Evolutionary conservation across 805 yeast species (phyloP), one percentile per base, ranked within the genome.

Genomic region (Suhomyces prunicola): DNA sequence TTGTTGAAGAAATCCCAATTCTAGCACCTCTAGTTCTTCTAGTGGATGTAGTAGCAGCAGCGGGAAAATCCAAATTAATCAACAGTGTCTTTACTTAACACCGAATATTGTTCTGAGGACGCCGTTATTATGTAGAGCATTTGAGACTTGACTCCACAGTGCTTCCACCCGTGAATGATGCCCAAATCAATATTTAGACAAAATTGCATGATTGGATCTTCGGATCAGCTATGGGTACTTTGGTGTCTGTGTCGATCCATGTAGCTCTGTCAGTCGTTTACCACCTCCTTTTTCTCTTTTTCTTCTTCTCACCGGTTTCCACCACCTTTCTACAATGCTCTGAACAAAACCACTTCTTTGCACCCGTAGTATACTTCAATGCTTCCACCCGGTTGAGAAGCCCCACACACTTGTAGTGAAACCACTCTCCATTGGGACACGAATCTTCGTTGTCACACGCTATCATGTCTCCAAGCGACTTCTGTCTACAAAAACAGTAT

Each of bases 391-490:
- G 57, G 50, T 66, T 72, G 15, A 70, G 58, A 26, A 72, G 61
- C 10, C 78, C 78, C 26, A 75, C 79, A 56, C 79, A 75, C 53
- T 74, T 74, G 57, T 73, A 75, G 54, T 75, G 79, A 47, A 75
- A 75, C 79, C 79, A 75, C 31, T 73, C 79, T 1, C 79, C 79
- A 50, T 75, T 75, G 24, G 74, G 72, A 55, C 79, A 75, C 13
- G 65, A 54, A 3, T 57, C 61, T 50, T 64, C 68, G 53, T 64
- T 55, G 44, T 66, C 70, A 31, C 70, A 66, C 6, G 65, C 70
- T 19, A 66, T 66, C 70, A 66, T 66, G 40, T 60, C 62, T n/a
- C 70, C 70, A 31, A 60, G 63, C 19, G 70, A 66, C 1, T 60
- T 62, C 57, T 66, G 70, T 19, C 54, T 53, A 53, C 70, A 66